Evolutionary conservation across 768 basidiomycete genomes (phyloP).

Genomic region (Tulasnella sp.): DNA sequence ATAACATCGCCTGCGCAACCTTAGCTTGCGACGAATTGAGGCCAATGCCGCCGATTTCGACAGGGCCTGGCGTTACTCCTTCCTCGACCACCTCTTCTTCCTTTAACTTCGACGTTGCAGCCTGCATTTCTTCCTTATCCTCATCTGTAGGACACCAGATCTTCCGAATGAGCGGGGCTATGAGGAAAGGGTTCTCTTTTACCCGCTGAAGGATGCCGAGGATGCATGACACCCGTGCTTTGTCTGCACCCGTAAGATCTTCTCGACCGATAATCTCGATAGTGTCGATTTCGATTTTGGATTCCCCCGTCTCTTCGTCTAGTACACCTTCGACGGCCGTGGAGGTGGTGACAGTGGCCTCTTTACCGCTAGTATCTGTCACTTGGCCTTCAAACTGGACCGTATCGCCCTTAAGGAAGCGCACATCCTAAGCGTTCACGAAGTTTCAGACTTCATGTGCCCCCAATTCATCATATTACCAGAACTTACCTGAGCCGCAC

Average conservation of each 20-base stretch:
- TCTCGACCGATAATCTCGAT: conserved; percentile 37
- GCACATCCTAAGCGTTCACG: background rate
- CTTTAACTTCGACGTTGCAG: background rate
- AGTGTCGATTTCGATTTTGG: conserved; percentile 19
- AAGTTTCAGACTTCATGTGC: background rate
- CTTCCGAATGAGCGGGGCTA: conserved; percentile 29
- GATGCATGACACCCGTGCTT: conserved; percentile 32
- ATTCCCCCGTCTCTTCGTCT: conserved; percentile 17
- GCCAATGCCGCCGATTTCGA: background rate
- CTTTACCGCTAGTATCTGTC: conserved; percentile 30
- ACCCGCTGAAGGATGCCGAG: conserved; percentile 27
- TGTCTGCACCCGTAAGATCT: conserved; percentile 33
- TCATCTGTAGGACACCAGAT: conserved; percentile 33
- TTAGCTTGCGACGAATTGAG: conserved; percentile 33
- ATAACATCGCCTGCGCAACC: conserved; percentile 33
- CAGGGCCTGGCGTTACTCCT: background rate
- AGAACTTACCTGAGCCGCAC: background rate
- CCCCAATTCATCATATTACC: background rate
- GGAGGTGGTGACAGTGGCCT: conserved; percentile 20
- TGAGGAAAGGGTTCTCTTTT: conserved; percentile 25
- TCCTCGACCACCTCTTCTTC: background rate
- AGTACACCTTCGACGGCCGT: background rate
- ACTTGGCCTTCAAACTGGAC: conserved; percentile 24
- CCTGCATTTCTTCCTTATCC: conserved; percentile 11
- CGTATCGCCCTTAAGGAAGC: background rate